These are phyloP conservation scores for Ulvella scutata DNA, from an alignment of 139 green algal genomes.

Conservation along the genomic window DNA sequence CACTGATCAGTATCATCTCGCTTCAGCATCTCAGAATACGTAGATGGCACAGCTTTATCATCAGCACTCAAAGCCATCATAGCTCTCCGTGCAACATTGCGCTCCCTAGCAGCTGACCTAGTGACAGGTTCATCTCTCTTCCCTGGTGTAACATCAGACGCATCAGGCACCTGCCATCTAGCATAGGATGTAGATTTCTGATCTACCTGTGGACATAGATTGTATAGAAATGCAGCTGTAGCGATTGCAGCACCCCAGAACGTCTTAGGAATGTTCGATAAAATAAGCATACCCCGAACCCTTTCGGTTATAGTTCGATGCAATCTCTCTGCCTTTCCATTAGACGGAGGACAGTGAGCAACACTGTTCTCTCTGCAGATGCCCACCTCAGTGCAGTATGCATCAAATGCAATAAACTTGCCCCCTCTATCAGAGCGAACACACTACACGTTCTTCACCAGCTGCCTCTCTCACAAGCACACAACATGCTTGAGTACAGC, in stretches of 20 bases:
- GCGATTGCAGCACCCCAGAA: background rate
- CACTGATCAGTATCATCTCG: background rate
- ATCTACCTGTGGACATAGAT: background rate
- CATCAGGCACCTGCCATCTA: background rate
- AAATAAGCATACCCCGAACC: background rate
- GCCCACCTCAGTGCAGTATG: background rate
- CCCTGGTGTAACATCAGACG: background rate
- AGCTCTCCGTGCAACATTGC: background rate
- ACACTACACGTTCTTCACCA: background rate
- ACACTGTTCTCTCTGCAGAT: slow-evolving; percentile 4
- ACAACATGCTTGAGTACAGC: background rate
- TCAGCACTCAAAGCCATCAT: background rate
- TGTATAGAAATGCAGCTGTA: background rate
- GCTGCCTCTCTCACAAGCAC: background rate
- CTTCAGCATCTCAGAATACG: background rate
- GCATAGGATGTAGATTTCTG: background rate
- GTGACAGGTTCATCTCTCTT: background rate
- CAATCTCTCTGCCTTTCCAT: slow-evolving; percentile 14
- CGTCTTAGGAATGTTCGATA: background rate
- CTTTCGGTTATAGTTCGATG: slow-evolving; percentile 11
- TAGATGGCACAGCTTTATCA: background rate
- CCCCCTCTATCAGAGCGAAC: background rate
- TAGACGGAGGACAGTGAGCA: slow-evolving; percentile 15
- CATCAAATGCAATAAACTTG: background rate
- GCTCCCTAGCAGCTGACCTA: background rate